Percentiles rank a stretch among this genome's conserved stretches.
Conservation (phyloP, 2,329 filamentous ascomycete genomes). For the Beauveria asiatica region DNA sequence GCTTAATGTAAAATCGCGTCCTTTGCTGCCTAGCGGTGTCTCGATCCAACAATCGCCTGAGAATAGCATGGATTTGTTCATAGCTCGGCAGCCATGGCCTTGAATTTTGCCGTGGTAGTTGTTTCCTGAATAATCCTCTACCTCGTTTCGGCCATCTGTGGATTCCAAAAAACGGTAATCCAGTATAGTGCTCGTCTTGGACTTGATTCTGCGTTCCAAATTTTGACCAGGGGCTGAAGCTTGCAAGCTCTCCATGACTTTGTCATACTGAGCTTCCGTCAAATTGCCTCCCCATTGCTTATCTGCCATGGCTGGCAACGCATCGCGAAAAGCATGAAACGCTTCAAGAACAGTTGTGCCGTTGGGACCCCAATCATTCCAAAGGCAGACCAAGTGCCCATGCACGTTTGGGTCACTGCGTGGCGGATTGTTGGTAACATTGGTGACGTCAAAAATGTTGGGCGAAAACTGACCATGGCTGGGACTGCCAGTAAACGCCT, state of each 20-base stretch:
- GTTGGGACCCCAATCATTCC: constrained; percentile 19
- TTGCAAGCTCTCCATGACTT: constrained; percentile 15
- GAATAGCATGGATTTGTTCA: constrained; percentile 22
- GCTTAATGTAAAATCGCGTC: constrained; percentile 45
- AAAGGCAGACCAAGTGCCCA: constrained; percentile 16
- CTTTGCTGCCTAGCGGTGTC: constrained; percentile 44
- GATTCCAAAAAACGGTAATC: constrained; percentile 18
- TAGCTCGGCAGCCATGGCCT: constrained; percentile 22
- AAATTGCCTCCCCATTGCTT: constrained; percentile 19
- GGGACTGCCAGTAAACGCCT: constrained; percentile 21
- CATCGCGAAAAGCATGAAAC: constrained; percentile 16
- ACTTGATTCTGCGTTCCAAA: constrained; percentile 15
- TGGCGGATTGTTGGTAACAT: constrained; percentile 14
- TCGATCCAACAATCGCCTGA: constrained; percentile 29
- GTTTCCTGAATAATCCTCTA: constrained; percentile 16
- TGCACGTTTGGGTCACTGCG: constrained; percentile 12
- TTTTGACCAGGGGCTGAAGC: constrained; percentile 17
- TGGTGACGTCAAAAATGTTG: constrained; percentile 16
- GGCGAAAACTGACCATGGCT: constrained; percentile 13
- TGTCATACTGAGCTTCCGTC: constrained; percentile 11
- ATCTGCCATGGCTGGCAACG: constrained; percentile 17
- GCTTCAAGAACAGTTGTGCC: constrained; percentile 14
- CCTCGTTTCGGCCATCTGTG: constrained; percentile 16
- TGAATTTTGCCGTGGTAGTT: constrained; percentile 13
- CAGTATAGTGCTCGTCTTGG: constrained; percentile 13